These are phyloP conservation scores for Alternaria sp. DNA, from an alignment of 2,329 filamentous ascomycete genomes.

Conservation along the genomic window DNA sequence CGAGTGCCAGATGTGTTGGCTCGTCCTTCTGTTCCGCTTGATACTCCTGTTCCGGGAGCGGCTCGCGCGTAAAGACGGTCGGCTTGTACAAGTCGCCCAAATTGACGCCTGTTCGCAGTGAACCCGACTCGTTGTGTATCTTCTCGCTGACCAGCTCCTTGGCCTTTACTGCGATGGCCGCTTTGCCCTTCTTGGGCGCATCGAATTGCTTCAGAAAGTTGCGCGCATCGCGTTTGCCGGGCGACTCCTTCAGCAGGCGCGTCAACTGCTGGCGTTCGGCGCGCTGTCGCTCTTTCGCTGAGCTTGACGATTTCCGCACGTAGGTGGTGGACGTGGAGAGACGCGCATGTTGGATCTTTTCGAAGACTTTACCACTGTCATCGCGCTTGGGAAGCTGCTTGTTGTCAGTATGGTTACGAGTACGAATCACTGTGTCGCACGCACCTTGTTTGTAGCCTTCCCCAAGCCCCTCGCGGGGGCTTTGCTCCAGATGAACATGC, in stretches of 20 bases:
- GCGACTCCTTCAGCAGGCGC: conserved; percentile 78
- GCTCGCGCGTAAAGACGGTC: conserved; percentile 66
- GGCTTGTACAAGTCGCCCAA: conserved; percentile 68
- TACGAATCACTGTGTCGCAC: conserved; percentile 16
- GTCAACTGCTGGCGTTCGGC: conserved; percentile 50
- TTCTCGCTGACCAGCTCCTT: conserved; percentile 28
- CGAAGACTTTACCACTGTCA: conserved; percentile 22
- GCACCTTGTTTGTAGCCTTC: conserved; percentile 34
- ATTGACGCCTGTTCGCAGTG: conserved; percentile 63
- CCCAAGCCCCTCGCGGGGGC: conserved; percentile 46
- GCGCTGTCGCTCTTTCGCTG: conserved; percentile 47
- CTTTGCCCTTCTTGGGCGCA: conserved; percentile 30
- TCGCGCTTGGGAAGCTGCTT: conserved; percentile 31
- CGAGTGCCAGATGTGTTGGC: conserved; percentile 78
- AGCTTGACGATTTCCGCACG: conserved; percentile 34
- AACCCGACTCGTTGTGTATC: conserved; percentile 42
- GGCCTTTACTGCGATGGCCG: conserved; percentile 12
- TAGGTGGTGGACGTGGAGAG: conserved; percentile 25
- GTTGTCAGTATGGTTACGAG: conserved; percentile 19
- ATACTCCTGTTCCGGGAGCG: conserved; percentile 49
- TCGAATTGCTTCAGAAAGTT: conserved; percentile 90
- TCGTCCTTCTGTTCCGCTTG: conserved; percentile 45
- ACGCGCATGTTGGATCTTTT: conserved; percentile 13
- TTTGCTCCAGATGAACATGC: conserved; percentile 48
- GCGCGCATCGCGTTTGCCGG: conserved; percentile 91